Evolutionary conservation across 1,139 yeast genomes (phyloP), one percentile per base, ranked within the genome.

Genomic region (Yamadazyma spencermartinsiae): DNA sequence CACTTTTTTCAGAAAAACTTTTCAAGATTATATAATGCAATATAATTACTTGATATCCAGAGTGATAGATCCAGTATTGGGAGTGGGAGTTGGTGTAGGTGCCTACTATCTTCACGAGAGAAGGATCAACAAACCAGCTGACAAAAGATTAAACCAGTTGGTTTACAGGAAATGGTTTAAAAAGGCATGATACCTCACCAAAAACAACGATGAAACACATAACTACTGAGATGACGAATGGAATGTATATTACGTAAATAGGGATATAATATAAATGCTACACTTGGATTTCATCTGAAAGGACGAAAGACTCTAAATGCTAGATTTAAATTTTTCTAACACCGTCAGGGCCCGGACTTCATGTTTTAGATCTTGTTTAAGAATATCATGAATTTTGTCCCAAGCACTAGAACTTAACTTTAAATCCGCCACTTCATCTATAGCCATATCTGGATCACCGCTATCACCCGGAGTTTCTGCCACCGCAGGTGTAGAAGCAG

Each of bases 21-120:
- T 26, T 26, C 37, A 29, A 25, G 15, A 13, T 15, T 12, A 16
- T 15, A 12, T 31, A 18, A 63, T 62, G 67, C 70, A 64, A 49
- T 68, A 65, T 42, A 68, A 65, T 17, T 68, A 66, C 53, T 61
- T 68, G 46, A 56, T 68, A 10, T 60, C 68, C 4, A 60, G 71
- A 53, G 53, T 56, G 25, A 53, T 67, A 1, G 90, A 83, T 53
- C 87, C 88, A 2, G 19, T 80, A 2, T 70, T 80, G 44, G 88
- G 83, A 1, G 51, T 82, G 1, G 58, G 68, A 0, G 70, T 82
- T 4, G 90, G 90, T 0, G 67, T 71, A 0, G 61, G 74, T 4
- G 79, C 87, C 3, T 83, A 79, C 54, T 80, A 75, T 45, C 61
- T 79, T 7, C 79, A 80, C 43, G 90, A 83, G 52, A 61, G 55